These are phyloP conservation scores for Houttuynia cordata DNA, from an alignment of 164 flowering plant genomes.

Conservation along the genomic window DNA sequence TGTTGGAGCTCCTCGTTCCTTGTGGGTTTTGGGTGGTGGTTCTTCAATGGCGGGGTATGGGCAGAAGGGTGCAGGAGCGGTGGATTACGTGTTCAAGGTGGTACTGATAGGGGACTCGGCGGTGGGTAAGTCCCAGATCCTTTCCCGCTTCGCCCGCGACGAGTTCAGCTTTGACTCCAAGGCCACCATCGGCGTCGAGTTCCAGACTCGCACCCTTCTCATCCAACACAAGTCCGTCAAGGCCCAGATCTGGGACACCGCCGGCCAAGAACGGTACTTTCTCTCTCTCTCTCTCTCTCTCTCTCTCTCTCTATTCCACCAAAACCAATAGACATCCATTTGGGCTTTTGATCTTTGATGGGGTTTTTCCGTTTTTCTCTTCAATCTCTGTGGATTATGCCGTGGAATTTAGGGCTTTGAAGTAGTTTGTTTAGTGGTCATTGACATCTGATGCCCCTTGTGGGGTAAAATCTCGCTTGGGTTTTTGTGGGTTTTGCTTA, in stretches of 20 bases:
- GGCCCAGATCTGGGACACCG: constrained; percentile 97
- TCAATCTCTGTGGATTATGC: too few relatives aligned
- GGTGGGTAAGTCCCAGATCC: constrained; percentile 74
- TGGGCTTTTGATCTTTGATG: too few relatives aligned
- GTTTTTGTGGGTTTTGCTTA: too few relatives aligned
- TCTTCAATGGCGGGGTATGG: not conserved
- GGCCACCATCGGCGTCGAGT: constrained; percentile 1
- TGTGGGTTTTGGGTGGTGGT: not conserved
- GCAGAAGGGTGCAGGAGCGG: not conserved
- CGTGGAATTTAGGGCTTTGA: too few relatives aligned
- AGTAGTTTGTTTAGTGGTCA: too few relatives aligned
- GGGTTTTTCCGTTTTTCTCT: too few relatives aligned
- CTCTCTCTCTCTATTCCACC: too few relatives aligned
- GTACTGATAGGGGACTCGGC: constrained; percentile 80
- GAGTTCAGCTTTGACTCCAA: constrained; percentile 70
- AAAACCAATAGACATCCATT: too few relatives aligned
- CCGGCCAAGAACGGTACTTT: constrained; percentile 58
- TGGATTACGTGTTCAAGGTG: constrained; percentile 21
- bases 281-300: not conserved
- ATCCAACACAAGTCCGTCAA: constrained; percentile 70
- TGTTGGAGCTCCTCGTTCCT: too few relatives aligned
- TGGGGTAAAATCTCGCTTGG: too few relatives aligned
- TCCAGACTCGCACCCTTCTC: constrained; percentile 25
- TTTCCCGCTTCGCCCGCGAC: constrained; percentile 53
- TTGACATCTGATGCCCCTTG: too few relatives aligned